Conservation (phyloP, 306 rosid species). For the Cucurbita maxima region DNA sequence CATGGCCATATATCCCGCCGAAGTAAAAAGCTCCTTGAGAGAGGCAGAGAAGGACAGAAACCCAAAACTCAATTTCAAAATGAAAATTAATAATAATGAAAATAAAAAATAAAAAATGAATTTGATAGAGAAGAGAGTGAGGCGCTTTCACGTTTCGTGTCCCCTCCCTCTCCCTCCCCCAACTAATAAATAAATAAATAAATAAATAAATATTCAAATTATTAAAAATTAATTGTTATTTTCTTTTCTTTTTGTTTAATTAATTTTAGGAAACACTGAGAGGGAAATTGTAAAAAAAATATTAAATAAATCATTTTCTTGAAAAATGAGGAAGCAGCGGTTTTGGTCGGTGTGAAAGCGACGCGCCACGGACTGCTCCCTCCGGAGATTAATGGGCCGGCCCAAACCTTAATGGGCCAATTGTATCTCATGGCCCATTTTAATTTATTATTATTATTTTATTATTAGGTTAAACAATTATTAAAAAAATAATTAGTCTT, state of each 20-base stretch:
- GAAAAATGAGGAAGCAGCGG: not conserved
- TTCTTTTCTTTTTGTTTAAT: not conserved
- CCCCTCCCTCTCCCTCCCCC: slow-evolving; percentile 11
- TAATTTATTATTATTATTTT: too few species aligned
- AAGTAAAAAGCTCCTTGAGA: not conserved
- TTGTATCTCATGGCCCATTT: not conserved
- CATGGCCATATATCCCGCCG: slow-evolving; percentile 3
- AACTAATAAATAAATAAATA: slow-evolving; percentile 7
- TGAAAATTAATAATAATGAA: not conserved
- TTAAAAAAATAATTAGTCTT: too few species aligned
- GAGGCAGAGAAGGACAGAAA: not conserved
- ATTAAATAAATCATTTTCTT: not conserved
- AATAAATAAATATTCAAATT: slow-evolving; percentile 1
- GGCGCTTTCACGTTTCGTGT: slow-evolving; percentile 46
- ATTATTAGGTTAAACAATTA: too few species aligned
- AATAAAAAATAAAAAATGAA: not conserved
- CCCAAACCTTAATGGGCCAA: not conserved
- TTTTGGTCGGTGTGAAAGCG: slow-evolving; percentile 9
- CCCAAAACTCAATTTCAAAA: slow-evolving; percentile 3
- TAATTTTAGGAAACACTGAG: slow-evolving; percentile 23
- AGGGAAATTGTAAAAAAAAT: slow-evolving; percentile 7
- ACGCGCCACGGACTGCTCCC: slow-evolving; percentile 4
- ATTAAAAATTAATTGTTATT: not conserved
- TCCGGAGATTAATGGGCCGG: not conserved
- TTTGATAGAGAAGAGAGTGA: slow-evolving; percentile 13